Percentiles rank a stretch among this genome's conserved stretches.
Conservation (phyloP, 495 filamentous ascomycete genomes). For the Usnea hakonensis region DNA sequence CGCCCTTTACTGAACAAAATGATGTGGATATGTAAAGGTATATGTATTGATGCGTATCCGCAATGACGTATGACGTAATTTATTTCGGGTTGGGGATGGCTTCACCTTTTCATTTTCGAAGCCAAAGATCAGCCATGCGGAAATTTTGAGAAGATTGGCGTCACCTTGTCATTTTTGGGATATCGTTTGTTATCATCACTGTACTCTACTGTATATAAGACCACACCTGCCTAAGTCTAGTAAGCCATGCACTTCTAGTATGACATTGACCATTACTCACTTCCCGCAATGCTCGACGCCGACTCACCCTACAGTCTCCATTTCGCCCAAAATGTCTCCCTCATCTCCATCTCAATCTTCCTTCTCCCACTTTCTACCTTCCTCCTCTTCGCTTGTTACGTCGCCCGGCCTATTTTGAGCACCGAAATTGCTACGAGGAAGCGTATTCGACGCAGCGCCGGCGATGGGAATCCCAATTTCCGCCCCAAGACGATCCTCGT, state of each 20-base stretch:
- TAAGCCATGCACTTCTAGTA: not conserved
- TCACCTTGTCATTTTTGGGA: too few species aligned
- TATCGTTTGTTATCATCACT: too few species aligned
- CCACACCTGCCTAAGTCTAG: too few species aligned
- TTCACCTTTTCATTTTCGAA: not conserved
- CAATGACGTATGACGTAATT: too few species aligned
- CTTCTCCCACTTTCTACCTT: constrained; percentile 48
- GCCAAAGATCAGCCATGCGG: too few species aligned
- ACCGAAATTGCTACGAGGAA: constrained; percentile 23
- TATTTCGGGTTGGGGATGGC: not conserved
- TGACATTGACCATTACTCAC: not conserved
- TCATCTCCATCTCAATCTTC: constrained; percentile 44
- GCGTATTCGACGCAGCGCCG: constrained; percentile 20
- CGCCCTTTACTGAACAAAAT: too few species aligned
- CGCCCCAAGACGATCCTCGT: constrained; percentile 57
- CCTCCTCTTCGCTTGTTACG: constrained; percentile 39
- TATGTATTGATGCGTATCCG: too few species aligned
- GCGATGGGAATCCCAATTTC: constrained; percentile 32
- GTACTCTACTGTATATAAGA: too few species aligned
- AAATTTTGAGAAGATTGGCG: too few species aligned
- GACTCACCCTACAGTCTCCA: constrained; percentile 32
- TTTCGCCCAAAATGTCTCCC: constrained; percentile 38
- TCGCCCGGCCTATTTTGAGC: constrained; percentile 24
- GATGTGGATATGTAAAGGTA: too few species aligned
- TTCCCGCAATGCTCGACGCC: constrained; percentile 20